Percentiles rank a stretch among this genome's conserved stretches.
Evolutionary conservation across 2,329 filamentous ascomycete genomes (phyloP).

Genomic region (Escovopsis sp.): DNA sequence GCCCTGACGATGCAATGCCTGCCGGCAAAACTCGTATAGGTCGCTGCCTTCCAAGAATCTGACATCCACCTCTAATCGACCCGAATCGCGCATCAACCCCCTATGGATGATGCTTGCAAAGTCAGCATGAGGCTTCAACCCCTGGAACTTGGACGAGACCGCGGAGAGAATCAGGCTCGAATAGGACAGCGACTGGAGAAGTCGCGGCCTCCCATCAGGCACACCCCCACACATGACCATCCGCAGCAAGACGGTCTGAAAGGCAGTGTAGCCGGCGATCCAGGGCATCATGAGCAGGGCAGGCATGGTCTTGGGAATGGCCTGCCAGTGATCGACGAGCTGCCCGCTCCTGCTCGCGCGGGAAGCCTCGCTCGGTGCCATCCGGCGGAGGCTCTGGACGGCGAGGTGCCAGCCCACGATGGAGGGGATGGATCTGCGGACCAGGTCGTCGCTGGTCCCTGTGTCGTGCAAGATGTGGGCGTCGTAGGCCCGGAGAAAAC

Average conservation of each 20-base stretch:
- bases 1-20: neutral
- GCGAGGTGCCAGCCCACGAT: neutral
- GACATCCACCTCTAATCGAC: neutral
- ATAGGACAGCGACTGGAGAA: neutral
- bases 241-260: neutral
- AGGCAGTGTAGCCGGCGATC: conserved; percentile 3
- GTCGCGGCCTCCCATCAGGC: neutral
- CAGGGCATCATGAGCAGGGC: conserved; percentile 1
- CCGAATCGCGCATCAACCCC: neutral
- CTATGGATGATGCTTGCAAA: neutral
- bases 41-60: conserved; percentile 3
- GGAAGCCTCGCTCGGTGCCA: neutral
- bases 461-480: neutral
- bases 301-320: neutral
- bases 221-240: neutral
- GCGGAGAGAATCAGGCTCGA: neutral
- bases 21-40: conserved; percentile 1
- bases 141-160: conserved; percentile 1
- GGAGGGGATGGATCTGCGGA: neutral
- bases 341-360: neutral
- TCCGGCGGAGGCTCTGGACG: neutral
- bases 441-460: neutral
- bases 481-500: neutral
- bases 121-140: neutral
- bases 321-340: neutral